Evolutionary conservation across 2,329 filamentous ascomycete species (phyloP).

Genomic region (Aspergillus fischeri): DNA sequence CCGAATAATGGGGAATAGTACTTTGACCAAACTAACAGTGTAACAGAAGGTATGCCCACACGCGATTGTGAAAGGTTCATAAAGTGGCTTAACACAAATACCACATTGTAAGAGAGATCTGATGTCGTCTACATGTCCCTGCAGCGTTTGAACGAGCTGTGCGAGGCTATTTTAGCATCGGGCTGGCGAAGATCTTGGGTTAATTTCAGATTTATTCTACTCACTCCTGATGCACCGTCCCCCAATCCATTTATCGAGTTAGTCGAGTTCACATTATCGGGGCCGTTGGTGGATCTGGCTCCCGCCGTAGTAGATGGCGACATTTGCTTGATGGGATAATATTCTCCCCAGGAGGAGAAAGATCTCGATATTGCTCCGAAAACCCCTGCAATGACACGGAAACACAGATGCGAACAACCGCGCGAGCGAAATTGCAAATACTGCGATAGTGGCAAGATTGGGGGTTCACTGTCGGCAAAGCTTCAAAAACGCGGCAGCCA

Average conservation of each 20-base stretch:
- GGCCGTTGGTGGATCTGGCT: constrained; percentile 7
- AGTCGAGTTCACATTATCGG: constrained; percentile 6
- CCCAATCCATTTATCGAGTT: constrained; percentile 6
- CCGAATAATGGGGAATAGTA: background rate
- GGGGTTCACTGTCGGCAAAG: background rate
- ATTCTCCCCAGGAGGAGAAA: background rate
- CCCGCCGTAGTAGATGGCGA: constrained; percentile 9
- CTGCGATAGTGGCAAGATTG: background rate
- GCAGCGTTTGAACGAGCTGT: constrained; percentile 41
- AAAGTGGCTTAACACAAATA: constrained; percentile 64
- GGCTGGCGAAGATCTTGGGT: background rate
- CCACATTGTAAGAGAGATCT: constrained; percentile 61
- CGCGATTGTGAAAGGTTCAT: constrained; percentile 64
- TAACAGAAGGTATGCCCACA: constrained; percentile 73
- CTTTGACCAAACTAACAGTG: constrained; percentile 44
- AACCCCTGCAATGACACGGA: background rate
- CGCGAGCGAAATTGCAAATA: background rate
- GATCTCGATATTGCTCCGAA: background rate
- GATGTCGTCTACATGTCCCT: constrained; percentile 58
- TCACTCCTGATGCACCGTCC: constrained; percentile 30
- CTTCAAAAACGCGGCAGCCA: background rate
- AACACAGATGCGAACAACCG: background rate
- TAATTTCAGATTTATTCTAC: constrained; percentile 4
- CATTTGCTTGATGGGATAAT: constrained; percentile 7
- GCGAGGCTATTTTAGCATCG: constrained; percentile 11